Percentiles rank a stretch among this genome's conserved stretches.
phyloP scores from a whole-genome alignment of 768 basidiomycete genomes.

The Leccinum imitatum region DNA sequence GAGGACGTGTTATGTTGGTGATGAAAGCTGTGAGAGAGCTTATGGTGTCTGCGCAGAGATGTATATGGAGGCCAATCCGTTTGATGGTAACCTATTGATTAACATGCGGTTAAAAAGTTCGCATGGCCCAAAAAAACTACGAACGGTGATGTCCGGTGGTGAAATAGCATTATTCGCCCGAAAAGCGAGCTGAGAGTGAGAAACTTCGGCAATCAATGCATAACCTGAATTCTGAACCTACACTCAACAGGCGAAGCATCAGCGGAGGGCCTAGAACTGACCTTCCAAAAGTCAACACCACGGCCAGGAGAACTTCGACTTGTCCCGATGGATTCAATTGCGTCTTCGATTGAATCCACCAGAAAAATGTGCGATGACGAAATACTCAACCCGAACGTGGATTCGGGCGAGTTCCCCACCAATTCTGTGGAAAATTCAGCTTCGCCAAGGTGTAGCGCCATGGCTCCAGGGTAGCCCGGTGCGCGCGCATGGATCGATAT shows the following conservation, averaged over 20 bases:
- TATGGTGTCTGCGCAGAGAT: constrained; percentile 79
- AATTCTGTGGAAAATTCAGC: constrained; percentile 72
- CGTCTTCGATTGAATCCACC: constrained; percentile 50
- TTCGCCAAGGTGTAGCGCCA: constrained; percentile 66
- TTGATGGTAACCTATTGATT: constrained; percentile 53
- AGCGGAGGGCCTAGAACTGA: constrained; percentile 30
- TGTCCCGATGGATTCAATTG: constrained; percentile 18
- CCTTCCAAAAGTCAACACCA: constrained; percentile 67
- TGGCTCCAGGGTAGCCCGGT: constrained; percentile 57
- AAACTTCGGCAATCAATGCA: constrained; percentile 62
- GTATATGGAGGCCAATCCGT: constrained; percentile 52
- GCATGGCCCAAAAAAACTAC: constrained; percentile 14
- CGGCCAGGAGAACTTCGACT: constrained; percentile 19
- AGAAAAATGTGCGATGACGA: constrained; percentile 51
- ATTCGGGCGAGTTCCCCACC: constrained; percentile 61
- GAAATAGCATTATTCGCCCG: constrained; percentile 24
- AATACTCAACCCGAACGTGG: constrained; percentile 48
- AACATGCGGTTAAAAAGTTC: constrained; percentile 3
- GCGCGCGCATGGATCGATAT: constrained; percentile 63
- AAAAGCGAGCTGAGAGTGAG: constrained; percentile 47
- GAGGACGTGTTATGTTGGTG: constrained; percentile 47
- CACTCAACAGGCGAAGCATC: constrained; percentile 5
- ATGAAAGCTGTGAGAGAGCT: constrained; percentile 56
- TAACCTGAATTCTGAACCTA: constrained; percentile 56
- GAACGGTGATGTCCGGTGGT: constrained; percentile 41